Evolutionary conservation across 2,329 filamentous ascomycete genomes (phyloP).

Genomic region (Penicillium capsulatum): DNA sequence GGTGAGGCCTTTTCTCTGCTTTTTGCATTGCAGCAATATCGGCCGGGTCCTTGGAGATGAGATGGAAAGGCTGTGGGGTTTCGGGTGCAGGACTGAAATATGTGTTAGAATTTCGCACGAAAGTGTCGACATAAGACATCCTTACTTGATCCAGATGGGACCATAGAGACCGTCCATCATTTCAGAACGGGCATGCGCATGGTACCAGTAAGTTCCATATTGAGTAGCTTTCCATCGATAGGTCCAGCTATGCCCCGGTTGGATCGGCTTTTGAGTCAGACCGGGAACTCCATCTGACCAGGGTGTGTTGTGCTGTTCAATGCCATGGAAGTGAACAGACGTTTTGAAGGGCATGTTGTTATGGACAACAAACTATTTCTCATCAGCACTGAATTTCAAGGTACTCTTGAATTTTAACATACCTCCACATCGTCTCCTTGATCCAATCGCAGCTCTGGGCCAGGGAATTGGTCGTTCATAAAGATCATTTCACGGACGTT

Average conservation of each 20-base stretch:
- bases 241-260: slow-evolving; percentile 47
- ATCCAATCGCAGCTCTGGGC: slow-evolving; percentile 26
- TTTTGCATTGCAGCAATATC: slow-evolving; percentile 45
- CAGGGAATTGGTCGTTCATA: slow-evolving; percentile 34
- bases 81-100: not conserved
- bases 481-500: slow-evolving; percentile 31
- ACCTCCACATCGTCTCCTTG: slow-evolving; percentile 31
- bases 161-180: slow-evolving; percentile 59
- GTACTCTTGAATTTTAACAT: no score
- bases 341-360: slow-evolving; percentile 16
- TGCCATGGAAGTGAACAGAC: slow-evolving; percentile 17
- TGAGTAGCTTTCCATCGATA: slow-evolving; percentile 44
- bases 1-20: slow-evolving; percentile 47
- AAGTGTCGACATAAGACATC: not conserved
- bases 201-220: slow-evolving; percentile 30
- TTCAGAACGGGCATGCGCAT: slow-evolving; percentile 53
- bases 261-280: slow-evolving; percentile 52
- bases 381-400: not conserved
- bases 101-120: not conserved
- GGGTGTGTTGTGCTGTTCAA: slow-evolving; percentile 40
- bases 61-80: slow-evolving; percentile 44
- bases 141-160: slow-evolving; percentile 35
- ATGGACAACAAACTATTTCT: slow-evolving; percentile 4
- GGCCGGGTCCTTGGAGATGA: slow-evolving; percentile 44
- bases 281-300: slow-evolving; percentile 60